Evolutionary conservation across 2,329 filamentous ascomycete species (phyloP).

Genomic region (Gnomoniopsis sp.): DNA sequence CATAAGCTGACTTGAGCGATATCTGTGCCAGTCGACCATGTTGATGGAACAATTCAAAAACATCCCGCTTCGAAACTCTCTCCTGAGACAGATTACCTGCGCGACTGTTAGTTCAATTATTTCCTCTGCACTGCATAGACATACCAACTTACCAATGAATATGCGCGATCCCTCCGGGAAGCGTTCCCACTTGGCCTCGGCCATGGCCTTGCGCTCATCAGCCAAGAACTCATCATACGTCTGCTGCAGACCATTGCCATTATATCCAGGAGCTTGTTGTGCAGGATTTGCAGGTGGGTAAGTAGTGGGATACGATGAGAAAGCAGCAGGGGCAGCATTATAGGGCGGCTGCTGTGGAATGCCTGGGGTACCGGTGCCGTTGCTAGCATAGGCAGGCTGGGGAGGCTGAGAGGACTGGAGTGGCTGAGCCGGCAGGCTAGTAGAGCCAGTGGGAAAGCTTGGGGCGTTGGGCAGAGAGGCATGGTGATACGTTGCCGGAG

Average conservation of each 20-base stretch:
- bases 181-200: constrained; percentile 76
- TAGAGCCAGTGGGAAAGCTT: constrained; percentile 10
- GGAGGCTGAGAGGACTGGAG: constrained; percentile 1
- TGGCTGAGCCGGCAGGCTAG: constrained; percentile 11
- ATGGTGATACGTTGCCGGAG: constrained; percentile 18
- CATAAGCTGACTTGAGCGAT: constrained; percentile 93
- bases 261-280: constrained; percentile 8
- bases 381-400: constrained; percentile 8
- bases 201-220: constrained; percentile 72
- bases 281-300: constrained; percentile 16
- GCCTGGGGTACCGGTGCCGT: constrained; percentile 8
- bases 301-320: constrained; percentile 17
- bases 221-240: constrained; percentile 70
- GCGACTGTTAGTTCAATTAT: background rate
- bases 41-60: constrained; percentile 85
- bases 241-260: constrained; percentile 44
- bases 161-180: constrained; percentile 75
- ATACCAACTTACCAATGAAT: constrained; percentile 66
- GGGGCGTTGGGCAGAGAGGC: constrained; percentile 17
- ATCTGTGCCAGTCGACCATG: constrained; percentile 90
- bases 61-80: constrained; percentile 86
- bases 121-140: background rate
- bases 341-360: constrained; percentile 11
- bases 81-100: constrained; percentile 88
- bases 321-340: constrained; percentile 10